phyloP scores from a whole-genome alignment of 768 basidiomycete genomes.

The Paxillus ammoniavirescens region DNA sequence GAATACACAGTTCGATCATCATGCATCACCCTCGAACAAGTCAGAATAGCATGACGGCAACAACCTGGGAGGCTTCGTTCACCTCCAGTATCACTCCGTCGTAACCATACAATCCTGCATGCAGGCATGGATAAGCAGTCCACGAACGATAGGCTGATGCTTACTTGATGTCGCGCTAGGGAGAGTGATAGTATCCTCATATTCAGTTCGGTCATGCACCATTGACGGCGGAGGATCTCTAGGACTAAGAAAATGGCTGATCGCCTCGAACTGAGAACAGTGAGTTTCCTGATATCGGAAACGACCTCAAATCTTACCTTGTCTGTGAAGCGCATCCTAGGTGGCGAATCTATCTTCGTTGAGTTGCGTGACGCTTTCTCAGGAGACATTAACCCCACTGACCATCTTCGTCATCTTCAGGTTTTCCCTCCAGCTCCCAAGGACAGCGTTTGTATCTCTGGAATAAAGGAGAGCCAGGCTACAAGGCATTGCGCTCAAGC shows the following conservation, averaged over 20 bases:
- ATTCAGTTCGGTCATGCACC: conserved; percentile 76
- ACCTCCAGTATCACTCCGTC: conserved; percentile 82
- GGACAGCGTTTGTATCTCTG: conserved; percentile 90
- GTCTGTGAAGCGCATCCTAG: conserved; percentile 69
- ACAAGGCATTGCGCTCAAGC: conserved; percentile 1
- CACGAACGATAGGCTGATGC: conserved; percentile 24
- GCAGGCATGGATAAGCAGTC: background rate
- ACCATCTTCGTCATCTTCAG: conserved; percentile 86
- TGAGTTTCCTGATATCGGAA: background rate
- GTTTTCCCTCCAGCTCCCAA: conserved; percentile 80
- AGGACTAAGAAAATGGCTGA: conserved; percentile 74
- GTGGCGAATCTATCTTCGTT: conserved; percentile 58
- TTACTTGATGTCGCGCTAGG: conserved; percentile 68
- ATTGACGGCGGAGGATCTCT: conserved; percentile 76
- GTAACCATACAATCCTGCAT: conserved; percentile 57
- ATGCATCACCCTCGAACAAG: background rate
- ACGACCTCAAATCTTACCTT: conserved; percentile 40
- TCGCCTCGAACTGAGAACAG: conserved; percentile 66
- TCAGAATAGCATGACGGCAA: conserved; percentile 70
- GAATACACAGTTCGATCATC: background rate
- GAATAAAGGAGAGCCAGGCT: conserved; percentile 89
- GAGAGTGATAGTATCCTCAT: conserved; percentile 66
- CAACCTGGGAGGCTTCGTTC: conserved; percentile 74
- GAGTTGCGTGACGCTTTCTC: background rate
- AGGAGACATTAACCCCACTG: conserved; percentile 6